Evolutionary conservation across 495 filamentous ascomycete species (phyloP), one percentile per base, ranked within the genome.

Genomic region (Cercophora sp.): DNA sequence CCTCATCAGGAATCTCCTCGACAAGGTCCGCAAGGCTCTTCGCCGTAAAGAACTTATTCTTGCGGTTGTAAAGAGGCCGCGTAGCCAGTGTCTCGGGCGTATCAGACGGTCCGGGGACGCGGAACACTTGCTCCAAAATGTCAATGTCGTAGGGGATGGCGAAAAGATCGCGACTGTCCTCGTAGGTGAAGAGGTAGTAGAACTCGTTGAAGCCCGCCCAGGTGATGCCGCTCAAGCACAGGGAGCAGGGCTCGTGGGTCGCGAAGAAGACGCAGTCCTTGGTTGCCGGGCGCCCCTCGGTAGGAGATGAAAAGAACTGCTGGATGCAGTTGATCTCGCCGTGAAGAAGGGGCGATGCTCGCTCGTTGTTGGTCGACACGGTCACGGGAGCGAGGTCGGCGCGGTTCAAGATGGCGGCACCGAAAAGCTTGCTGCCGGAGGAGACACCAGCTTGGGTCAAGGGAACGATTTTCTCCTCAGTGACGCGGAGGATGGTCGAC

Each of bases 321-420:
- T 69, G 69, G 61, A 73, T 71, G 60, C 70, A 73, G 61, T 73
- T 73, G 61, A 73, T 69, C 52, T 73, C 70, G 53, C 68, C 67
- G 54, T 73, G 70, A 3, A 71, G 55, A 3, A 73, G 60, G 0
- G 70, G 69, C 5, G 70, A 71, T 1, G 36, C 58, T 31, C 55
- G 56, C 51, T 73, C 69, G 56, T 69, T 66, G 60, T 73, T 73
- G 48, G 69, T 73, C 9, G 70, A 51, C 0, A 68, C 64, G 0
- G 64, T 70, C 0, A 67, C 37, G 3, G 63, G 62, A 1, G 27
- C 3, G 13, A 71, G 58, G 22, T 48, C 53, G 1, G 51, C 25
- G 3, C 67, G 64, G 8, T 59, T 35, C 4, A 73, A 51, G 52
- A 73, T 68, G 41, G 70, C 67, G 44, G 70, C 68, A 23, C 70